Conservation (phyloP, 2,329 filamentous ascomycete genomes). For the Fusarium burgessii region DNA sequence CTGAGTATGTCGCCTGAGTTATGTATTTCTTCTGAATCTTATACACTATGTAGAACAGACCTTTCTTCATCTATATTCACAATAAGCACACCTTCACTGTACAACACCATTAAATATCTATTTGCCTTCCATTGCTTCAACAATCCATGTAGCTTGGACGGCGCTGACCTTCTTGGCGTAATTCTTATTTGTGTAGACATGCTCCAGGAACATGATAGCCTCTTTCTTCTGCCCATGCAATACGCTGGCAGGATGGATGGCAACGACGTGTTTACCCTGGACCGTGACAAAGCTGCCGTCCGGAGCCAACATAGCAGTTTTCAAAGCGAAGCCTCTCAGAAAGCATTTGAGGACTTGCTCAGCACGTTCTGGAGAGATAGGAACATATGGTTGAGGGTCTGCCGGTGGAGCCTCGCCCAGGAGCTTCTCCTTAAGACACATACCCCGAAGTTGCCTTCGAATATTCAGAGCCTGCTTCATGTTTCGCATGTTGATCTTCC, state of each 20-base stretch:
- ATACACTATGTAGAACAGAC: conserved; percentile 32
- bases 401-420: conserved; percentile 58
- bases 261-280: conserved; percentile 69
- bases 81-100: conserved; percentile 1
- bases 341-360: conserved; percentile 70
- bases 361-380: conserved; percentile 65
- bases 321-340: conserved; percentile 69
- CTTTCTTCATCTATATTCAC: conserved; percentile 24
- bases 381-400: conserved; percentile 68
- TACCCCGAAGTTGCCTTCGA: conserved; percentile 68
- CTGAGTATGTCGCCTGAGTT: neutral
- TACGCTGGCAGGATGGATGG: conserved; percentile 72
- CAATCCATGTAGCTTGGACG: conserved; percentile 70
- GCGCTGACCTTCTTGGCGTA: conserved; percentile 75
- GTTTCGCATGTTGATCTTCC: conserved; percentile 68
- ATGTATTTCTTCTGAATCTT: neutral
- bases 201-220: conserved; percentile 76
- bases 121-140: conserved; percentile 58
- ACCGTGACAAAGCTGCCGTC: conserved; percentile 72
- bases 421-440: conserved; percentile 66
- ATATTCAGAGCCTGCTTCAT: conserved; percentile 74
- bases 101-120: conserved; percentile 12
- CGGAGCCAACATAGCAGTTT: conserved; percentile 70
- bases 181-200: conserved; percentile 74
- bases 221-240: conserved; percentile 72